A percentile compares a stretch with the other conserved stretches of the same genome.
Conservation (phyloP, 164 flowering plant genomes). For the Platanus orientalis region DNA sequence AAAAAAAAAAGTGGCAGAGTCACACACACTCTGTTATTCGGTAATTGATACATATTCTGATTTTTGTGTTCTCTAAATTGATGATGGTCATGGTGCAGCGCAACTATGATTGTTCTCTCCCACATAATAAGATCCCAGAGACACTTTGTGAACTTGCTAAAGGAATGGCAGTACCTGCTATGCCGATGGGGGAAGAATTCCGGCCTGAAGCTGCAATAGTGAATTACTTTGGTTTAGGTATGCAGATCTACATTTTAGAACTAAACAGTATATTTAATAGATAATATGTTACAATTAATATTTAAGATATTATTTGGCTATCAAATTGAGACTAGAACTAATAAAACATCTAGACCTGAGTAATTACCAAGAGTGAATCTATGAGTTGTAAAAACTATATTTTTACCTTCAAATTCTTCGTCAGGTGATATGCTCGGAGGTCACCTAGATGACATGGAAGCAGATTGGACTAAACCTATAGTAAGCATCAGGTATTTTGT, state of each 20-base stretch:
- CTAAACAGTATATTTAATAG: neutral
- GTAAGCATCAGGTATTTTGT: constrained; percentile 88
- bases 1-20: too few species aligned
- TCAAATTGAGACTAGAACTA: neutral
- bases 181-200: constrained; percentile 74
- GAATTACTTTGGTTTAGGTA: constrained; percentile 83
- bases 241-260: neutral
- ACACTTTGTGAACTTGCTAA: constrained; percentile 70
- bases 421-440: constrained; percentile 97
- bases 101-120: constrained; percentile 70
- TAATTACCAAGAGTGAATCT: too few species aligned
- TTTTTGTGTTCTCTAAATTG: neutral
- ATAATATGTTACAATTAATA: neutral
- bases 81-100: constrained; percentile 46
- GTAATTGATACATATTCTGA: neutral
- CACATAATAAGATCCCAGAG: constrained; percentile 78
- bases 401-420: neutral
- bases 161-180: constrained; percentile 73
- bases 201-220: constrained; percentile 96
- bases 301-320: neutral
- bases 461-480: constrained; percentile 96
- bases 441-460: constrained; percentile 98
- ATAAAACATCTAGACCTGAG: too few species aligned
- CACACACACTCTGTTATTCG: too few species aligned
- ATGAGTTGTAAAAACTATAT: too few species aligned